A percentile compares a stretch with the other conserved stretches of the same genome.
Conservation (phyloP, 768 basidiomycete genomes). For the Lactarius sanguifluus region DNA sequence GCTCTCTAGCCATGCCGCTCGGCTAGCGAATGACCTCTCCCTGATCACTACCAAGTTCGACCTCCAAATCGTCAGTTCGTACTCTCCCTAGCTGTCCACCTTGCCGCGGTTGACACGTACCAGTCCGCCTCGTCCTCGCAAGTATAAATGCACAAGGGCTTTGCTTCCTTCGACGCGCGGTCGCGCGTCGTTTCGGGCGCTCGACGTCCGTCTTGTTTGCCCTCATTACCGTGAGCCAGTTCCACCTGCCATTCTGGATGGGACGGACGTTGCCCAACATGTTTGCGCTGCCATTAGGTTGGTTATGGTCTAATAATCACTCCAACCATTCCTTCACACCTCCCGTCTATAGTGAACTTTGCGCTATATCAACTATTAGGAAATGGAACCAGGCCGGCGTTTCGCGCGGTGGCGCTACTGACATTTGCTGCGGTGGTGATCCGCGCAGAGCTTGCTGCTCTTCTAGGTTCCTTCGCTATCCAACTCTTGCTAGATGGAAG, state of each 20-base stretch:
- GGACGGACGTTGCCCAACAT: conserved; percentile 93
- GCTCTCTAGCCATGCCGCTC: conserved; percentile 50
- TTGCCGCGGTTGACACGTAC: background rate
- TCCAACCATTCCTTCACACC: conserved; percentile 6
- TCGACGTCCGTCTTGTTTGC: conserved; percentile 57
- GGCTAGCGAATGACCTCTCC: conserved; percentile 43
- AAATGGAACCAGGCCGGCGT: conserved; percentile 41
- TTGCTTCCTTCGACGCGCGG: conserved; percentile 59
- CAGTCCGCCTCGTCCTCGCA: conserved; percentile 77
- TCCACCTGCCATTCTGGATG: conserved; percentile 93
- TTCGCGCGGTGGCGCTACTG: conserved; percentile 55
- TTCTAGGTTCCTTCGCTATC: conserved; percentile 61
- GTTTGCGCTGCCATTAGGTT: conserved; percentile 82
- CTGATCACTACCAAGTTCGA: conserved; percentile 57
- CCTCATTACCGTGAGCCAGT: conserved; percentile 76
- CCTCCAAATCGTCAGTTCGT: conserved; percentile 68
- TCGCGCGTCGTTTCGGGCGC: conserved; percentile 63
- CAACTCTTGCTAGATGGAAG: conserved; percentile 49
- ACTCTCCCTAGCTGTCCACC: background rate
- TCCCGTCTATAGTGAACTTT: conserved; percentile 51
- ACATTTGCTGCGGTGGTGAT: conserved; percentile 69
- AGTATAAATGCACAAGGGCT: conserved; percentile 62
- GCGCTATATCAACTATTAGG: conserved; percentile 51
- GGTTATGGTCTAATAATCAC: conserved; percentile 20
- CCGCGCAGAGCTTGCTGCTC: conserved; percentile 72